Evolutionary conservation across 2,329 filamentous ascomycete genomes (phyloP).

Genomic region (Pestalotiopsis sp.): DNA sequence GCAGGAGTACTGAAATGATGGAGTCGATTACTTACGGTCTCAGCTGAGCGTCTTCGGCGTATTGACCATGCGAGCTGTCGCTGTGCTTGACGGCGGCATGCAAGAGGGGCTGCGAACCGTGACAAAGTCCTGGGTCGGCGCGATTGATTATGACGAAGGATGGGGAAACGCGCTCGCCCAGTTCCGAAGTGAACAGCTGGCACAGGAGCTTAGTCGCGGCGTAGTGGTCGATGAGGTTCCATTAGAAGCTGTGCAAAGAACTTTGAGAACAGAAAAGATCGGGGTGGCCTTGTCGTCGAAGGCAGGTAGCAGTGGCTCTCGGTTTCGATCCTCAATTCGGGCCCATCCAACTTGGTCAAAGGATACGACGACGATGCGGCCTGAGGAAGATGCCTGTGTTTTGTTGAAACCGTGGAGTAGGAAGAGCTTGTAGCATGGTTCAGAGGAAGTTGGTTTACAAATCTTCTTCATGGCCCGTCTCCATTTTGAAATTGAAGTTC

Average conservation of each 20-base stretch:
- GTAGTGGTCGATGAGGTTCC: conserved; percentile 20
- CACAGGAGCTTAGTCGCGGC: conserved; percentile 19
- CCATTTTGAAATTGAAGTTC: conserved; percentile 6
- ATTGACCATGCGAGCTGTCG: neutral
- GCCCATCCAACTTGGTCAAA: conserved; percentile 25
- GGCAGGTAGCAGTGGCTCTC: conserved; percentile 17
- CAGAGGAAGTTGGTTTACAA: conserved; percentile 55
- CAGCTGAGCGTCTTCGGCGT: neutral
- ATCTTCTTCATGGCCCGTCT: conserved; percentile 40
- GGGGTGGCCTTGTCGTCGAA: conserved; percentile 16
- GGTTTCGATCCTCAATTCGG: conserved; percentile 20
- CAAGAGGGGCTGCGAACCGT: neutral
- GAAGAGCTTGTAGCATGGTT: conserved; percentile 49
- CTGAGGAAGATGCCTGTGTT: conserved; percentile 9
- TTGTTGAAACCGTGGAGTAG: conserved; percentile 41
- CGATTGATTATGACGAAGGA: neutral
- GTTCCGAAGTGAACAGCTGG: neutral
- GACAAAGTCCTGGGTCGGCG: neutral
- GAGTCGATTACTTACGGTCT: neutral
- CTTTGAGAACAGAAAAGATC: too few species aligned
- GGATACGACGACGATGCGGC: conserved; percentile 27
- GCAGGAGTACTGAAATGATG: too few species aligned
- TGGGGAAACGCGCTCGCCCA: neutral
- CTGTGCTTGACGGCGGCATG: neutral
- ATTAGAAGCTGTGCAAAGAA: neutral